Conservation (phyloP, 345 rosid species). For the Hypericum androsaemum region DNA sequence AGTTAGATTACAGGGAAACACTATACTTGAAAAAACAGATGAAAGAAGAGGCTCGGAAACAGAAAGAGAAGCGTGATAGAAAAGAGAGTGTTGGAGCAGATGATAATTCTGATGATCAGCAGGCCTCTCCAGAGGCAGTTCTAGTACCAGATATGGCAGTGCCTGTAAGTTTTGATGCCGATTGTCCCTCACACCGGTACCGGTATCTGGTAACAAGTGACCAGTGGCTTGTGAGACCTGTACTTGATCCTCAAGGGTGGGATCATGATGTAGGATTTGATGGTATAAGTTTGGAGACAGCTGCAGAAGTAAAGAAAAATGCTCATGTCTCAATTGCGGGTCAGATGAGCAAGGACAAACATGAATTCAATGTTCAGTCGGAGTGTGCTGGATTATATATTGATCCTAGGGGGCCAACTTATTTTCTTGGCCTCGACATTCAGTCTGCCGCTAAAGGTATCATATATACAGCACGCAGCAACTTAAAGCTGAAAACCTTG, state of each 20-base stretch:
- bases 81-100: slow-evolving; percentile 26
- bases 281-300: slow-evolving; percentile 72
- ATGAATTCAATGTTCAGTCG: slow-evolving; percentile 59
- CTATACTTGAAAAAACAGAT: slow-evolving; percentile 76
- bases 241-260: slow-evolving; percentile 91
- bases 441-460: slow-evolving; percentile 71
- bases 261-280: slow-evolving; percentile 92
- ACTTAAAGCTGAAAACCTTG: slow-evolving; percentile 47
- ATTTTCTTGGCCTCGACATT: slow-evolving; percentile 57
- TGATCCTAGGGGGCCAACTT: slow-evolving; percentile 41
- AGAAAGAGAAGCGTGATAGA: slow-evolving; percentile 32
- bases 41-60: slow-evolving; percentile 54
- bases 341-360: slow-evolving; percentile 76
- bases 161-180: slow-evolving; percentile 73
- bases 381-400: slow-evolving; percentile 56
- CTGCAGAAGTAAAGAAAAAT: slow-evolving; percentile 39
- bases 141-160: slow-evolving; percentile 68
- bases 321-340: slow-evolving; percentile 48
- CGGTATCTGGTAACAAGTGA: slow-evolving; percentile 47
- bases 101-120: slow-evolving; percentile 22
- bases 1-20: slow-evolving; percentile 78
- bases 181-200: slow-evolving; percentile 56
- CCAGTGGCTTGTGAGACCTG: slow-evolving; percentile 64
- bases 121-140: slow-evolving; percentile 40
- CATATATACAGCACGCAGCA: slow-evolving; percentile 48